Evolutionary conservation across 495 filamentous ascomycete genomes (phyloP), one percentile per base, ranked within the genome.

Genomic region (Poronia punctata): DNA sequence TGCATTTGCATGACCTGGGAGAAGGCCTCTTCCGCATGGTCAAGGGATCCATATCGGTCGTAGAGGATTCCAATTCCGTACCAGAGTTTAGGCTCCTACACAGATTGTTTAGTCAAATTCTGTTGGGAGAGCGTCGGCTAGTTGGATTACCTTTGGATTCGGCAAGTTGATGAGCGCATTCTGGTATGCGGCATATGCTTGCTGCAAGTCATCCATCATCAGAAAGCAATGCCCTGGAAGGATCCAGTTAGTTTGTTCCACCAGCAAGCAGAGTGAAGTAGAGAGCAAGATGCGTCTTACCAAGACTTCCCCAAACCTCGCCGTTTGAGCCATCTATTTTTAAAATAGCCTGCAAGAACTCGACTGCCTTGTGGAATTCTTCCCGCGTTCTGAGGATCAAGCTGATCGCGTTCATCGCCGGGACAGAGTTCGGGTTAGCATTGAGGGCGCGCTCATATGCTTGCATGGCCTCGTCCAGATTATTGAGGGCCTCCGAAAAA

Each of bases 1-100:
- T 92, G 82, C 90, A 99, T 99, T 45, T 84, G 80, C 92, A 99
- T 97, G 39, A 99, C 92, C 55, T 99, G 87, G 3, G 92, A 95
- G 60, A 97, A 97, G 10, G 92, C 92, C 57, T 97, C 93, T 57
- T 99, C 92, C 47, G 92, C 92, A 66, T 97, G 93, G 47, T 99
- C 92, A 29, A 96, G 78, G 7, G 89, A 96, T 1, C 92, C 92
- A 55, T 97, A 99, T 26, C 92, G 78, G 56, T 99, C 92, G 50
- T 99, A 99, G 3, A 99, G 66, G 38, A 99, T 99, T 26, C 92
- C 92, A 39, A 99, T 99, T 14, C 92, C 92, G 57, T 99, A 99
- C 92, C 92, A 99, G 7, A 99, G 73, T 56, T 95, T 95, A 4
- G 92, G 92, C 56, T 99, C 93, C 86, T 95, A 17, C 24, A 34